Percentiles rank a stretch among this genome's conserved stretches.
These are phyloP conservation scores for Neoboletus brunneissimus DNA, from an alignment of 768 basidiomycete species.

Conservation along the genomic window DNA sequence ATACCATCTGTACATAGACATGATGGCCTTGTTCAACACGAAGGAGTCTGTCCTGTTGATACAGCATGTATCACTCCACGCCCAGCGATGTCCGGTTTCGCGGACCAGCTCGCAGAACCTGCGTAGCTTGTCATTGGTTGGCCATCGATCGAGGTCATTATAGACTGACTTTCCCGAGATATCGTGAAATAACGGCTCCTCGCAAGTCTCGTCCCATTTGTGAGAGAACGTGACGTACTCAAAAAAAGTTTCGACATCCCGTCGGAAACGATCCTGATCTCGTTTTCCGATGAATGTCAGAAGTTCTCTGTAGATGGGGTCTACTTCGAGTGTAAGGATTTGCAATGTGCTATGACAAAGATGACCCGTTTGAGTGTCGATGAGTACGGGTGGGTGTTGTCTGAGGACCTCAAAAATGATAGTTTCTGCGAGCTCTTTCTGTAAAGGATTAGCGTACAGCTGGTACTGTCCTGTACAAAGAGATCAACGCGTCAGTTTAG, in stretches of 20 bases:
- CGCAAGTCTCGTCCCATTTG: constrained; percentile 2
- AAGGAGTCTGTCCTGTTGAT: not conserved
- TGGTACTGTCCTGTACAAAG: not conserved
- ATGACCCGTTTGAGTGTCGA: constrained; percentile 2
- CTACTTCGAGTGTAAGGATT: constrained; percentile 5
- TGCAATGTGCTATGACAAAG: constrained; percentile 1
- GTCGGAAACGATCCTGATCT: not conserved
- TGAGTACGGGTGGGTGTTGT: constrained; percentile 1
- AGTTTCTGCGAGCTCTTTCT: not conserved
- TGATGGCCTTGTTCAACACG: not conserved
- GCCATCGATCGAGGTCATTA: not conserved
- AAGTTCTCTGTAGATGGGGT: not conserved
- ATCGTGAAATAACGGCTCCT: constrained; percentile 1
- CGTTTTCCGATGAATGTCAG: not conserved
- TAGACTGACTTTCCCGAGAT: not conserved
- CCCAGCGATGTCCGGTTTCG: constrained; percentile 1
- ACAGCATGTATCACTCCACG: constrained; percentile 5
- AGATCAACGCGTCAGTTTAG: not conserved
- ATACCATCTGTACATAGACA: constrained; percentile 10
- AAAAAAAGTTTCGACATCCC: constrained; percentile 1
- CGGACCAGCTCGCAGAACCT: not conserved
- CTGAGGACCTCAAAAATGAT: not conserved
- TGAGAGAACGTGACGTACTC: constrained; percentile 13
- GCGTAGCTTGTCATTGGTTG: constrained; percentile 1
- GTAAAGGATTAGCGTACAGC: not conserved